A percentile compares a stretch with the other conserved stretches of the same genome.
Conservation (phyloP, 1,284 basidiomycete genomes). For the Heimioporus retisporus region DNA sequence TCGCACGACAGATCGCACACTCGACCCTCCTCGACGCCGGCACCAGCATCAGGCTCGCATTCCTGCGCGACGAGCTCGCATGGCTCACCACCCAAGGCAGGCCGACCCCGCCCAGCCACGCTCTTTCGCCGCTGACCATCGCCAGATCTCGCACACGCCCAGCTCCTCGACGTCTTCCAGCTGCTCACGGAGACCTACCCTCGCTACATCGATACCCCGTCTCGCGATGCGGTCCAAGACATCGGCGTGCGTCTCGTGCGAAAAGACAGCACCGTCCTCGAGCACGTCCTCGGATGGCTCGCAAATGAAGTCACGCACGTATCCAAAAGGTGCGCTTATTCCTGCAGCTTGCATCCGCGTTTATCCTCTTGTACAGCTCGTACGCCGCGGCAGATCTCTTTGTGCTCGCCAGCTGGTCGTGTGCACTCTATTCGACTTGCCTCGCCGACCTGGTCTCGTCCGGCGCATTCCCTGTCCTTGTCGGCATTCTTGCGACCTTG, state of each 20-base stretch:
- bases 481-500: conserved; percentile 64
- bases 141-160: conserved; percentile 71
- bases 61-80: conserved; percentile 70
- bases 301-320: conserved; percentile 70
- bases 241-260: conserved; percentile 72
- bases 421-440: conserved; percentile 68
- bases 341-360: not conserved
- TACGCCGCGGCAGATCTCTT: conserved; percentile 74
- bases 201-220: conserved; percentile 79
- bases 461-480: conserved; percentile 59
- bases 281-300: conserved; percentile 80
- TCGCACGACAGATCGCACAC: conserved; percentile 64
- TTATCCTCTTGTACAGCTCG: too few species aligned
- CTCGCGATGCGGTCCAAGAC: conserved; percentile 75
- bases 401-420: conserved; percentile 81
- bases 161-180: conserved; percentile 78
- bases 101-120: conserved; percentile 39
- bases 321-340: conserved; percentile 60
- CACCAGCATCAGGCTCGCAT: conserved; percentile 64
- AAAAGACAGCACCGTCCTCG: conserved; percentile 68
- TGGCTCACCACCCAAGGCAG: conserved; percentile 70
- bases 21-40: conserved; percentile 59
- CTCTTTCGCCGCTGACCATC: conserved; percentile 9
- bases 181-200: conserved; percentile 81
- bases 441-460: conserved; percentile 57